phyloP scores from a whole-genome alignment of 2,329 filamentous ascomycete species.

The Karstenula rhodostoma region DNA sequence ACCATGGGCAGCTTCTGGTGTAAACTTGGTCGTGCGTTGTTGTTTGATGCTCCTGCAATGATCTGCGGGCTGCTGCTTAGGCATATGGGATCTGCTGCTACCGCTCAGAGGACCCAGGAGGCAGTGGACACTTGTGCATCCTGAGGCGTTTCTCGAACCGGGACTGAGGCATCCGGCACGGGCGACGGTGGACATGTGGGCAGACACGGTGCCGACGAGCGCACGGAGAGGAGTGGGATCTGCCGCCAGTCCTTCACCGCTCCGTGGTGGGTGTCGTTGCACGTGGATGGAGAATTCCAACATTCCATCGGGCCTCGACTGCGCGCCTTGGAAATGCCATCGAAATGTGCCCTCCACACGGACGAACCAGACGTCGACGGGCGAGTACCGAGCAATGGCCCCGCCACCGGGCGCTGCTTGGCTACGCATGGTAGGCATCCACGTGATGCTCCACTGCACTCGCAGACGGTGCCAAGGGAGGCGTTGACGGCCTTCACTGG shows the following conservation, averaged over 20 bases:
- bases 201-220: background rate
- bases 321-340: conserved; percentile 20
- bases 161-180: conserved; percentile 44
- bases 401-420: conserved; percentile 17
- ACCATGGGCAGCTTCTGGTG: conserved; percentile 33
- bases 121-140: conserved; percentile 21
- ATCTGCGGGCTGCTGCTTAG: conserved; percentile 13
- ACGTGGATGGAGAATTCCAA: background rate
- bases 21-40: conserved; percentile 49
- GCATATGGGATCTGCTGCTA: conserved; percentile 3
- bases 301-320: background rate
- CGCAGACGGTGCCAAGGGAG: conserved; percentile 12
- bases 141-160: conserved; percentile 41
- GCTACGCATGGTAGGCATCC: conserved; percentile 18
- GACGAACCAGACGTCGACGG: conserved; percentile 10
- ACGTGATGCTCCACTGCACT: conserved; percentile 31
- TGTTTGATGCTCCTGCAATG: conserved; percentile 39
- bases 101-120: conserved; percentile 6
- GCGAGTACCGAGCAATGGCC: conserved; percentile 2
- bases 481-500: background rate
- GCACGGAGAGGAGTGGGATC: background rate
- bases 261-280: background rate
- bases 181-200: background rate
- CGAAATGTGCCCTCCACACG: background rate
- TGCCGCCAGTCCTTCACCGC: conserved; percentile 6